These are phyloP conservation scores for Fusarium sp. DNA, from an alignment of 2,329 filamentous ascomycete species.

Conservation along the genomic window DNA sequence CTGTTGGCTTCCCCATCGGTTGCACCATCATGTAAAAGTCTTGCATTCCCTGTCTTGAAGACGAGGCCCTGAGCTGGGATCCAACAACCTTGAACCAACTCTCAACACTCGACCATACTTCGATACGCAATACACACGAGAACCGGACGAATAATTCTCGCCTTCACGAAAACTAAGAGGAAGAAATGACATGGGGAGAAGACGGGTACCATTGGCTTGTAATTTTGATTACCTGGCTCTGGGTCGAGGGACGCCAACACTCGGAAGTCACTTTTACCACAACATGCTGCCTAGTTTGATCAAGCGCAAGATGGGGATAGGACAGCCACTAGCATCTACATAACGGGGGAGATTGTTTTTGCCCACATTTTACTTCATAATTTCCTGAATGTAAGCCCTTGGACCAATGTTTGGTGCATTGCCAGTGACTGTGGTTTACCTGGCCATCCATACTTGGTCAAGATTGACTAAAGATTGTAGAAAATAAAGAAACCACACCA, in stretches of 20 bases:
- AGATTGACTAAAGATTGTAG: not conserved
- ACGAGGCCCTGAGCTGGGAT: not conserved
- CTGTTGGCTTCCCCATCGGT: slow-evolving; percentile 43
- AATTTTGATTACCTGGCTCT: slow-evolving; percentile 28
- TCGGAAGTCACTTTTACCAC: slow-evolving; percentile 32
- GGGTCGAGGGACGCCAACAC: slow-evolving; percentile 38
- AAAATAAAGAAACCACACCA: not conserved
- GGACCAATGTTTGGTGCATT: not conserved
- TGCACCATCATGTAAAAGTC: slow-evolving; percentile 52
- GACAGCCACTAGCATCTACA: slow-evolving; percentile 6
- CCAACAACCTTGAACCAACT: not conserved
- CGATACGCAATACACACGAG: not conserved
- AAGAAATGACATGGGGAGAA: slow-evolving; percentile 23
- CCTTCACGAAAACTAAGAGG: slow-evolving; percentile 11
- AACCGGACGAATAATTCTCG: slow-evolving; percentile 1
- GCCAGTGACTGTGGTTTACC: not conserved
- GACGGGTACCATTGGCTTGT: slow-evolving; percentile 26
- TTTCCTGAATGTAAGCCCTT: slow-evolving; percentile 42
- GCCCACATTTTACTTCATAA: not conserved
- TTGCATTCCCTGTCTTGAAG: slow-evolving; percentile 1
- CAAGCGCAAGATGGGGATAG: not conserved
- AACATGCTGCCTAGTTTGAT: slow-evolving; percentile 12
- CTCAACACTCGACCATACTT: not conserved
- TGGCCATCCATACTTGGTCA: not conserved
- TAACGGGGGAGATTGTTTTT: slow-evolving; percentile 2